A percentile compares a stretch with the other conserved stretches of the same genome.
Evolutionary conservation across 1,284 basidiomycete genomes (phyloP).

Genomic region (Moesziomyces sp.): DNA sequence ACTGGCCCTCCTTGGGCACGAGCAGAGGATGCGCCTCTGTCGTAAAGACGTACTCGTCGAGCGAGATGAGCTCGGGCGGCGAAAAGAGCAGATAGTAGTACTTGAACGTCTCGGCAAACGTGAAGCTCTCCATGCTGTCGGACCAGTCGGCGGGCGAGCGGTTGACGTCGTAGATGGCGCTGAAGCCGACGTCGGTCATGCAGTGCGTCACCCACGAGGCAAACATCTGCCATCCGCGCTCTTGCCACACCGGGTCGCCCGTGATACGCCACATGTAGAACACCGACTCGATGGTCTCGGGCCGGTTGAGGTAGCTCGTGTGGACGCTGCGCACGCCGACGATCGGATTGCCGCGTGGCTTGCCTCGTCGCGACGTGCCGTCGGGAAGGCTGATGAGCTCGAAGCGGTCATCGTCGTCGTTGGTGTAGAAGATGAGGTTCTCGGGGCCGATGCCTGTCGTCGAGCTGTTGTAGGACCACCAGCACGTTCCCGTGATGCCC

Average conservation of each 20-base stretch:
- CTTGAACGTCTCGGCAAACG: conserved; percentile 73
- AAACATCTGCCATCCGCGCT: conserved; percentile 74
- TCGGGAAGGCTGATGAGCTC: conserved; percentile 35
- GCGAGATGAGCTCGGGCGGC: conserved; percentile 71
- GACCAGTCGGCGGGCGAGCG: conserved; percentile 54
- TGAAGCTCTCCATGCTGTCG: conserved; percentile 72
- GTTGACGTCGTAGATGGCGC: conserved; percentile 69
- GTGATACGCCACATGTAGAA: conserved; percentile 73
- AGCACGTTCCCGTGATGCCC: conserved; percentile 71
- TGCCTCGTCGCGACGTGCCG: conserved; percentile 47
- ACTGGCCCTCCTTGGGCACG: conserved; percentile 54
- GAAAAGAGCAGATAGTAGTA: conserved; percentile 70
- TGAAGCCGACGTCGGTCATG: conserved; percentile 69
- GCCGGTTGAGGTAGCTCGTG: conserved; percentile 67
- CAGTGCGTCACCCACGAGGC: conserved; percentile 71
- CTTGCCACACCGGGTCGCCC: conserved; percentile 72
- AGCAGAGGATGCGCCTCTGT: conserved; percentile 69
- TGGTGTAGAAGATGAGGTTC: conserved; percentile 53
- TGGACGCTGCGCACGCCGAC: conserved; percentile 55
- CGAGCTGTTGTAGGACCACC: conserved; percentile 70
- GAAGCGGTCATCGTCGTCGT: conserved; percentile 56
- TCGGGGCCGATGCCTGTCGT: conserved; percentile 66
- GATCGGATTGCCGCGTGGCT: conserved; percentile 57
- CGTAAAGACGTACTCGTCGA: conserved; percentile 73
- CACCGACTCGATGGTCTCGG: conserved; percentile 73